Base-by-base conservation (phyloP, 2,329 filamentous ascomycete species). In the Botrytis byssoidea region DNA sequence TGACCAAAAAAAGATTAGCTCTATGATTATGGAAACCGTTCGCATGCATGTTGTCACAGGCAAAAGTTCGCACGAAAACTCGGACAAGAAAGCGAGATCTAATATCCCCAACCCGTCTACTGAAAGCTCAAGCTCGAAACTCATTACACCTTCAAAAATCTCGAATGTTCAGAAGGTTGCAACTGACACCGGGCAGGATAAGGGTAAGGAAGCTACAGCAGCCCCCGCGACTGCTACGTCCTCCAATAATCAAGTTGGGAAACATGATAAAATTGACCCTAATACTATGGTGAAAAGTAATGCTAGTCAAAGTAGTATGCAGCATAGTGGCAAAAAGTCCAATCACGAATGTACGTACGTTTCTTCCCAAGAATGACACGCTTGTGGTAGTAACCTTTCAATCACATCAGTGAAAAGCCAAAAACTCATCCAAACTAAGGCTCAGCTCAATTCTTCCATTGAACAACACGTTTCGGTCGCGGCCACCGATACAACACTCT, bases 51-150 rank as follows among this genome's bases (percentile, higher is more conserved):
- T 60, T 60, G 57, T 60, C 57, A 60, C 57, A 60, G 57, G 29
- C 57, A 60, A 60, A 60, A 60, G 57, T 60, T 60, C 57, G 57
- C 57, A 60, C 57, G 57, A 60, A 60, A 37, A 60, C 32, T 60
- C 57, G 57, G 57, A 60, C 57, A 60, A 60, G 57, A 35, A 60
- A 60, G 57, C 57, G 57, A 60, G 18, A 60, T 60, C 57, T 60
- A 37, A 60, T 60, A 60, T 12, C 32, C 57, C 57, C 29, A 37
- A 60, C 8, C 29, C 32, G 32, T 60, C 32, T 60, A 37, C 57
- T 37, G 57, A 60, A 60, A 37, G 18, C 32, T 60, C 57, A 37
- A 37, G 57, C 57, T 60, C 57, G 57, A 60, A 60, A 60, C 57
- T 60, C 32, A 60, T 60, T 60, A 60, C 57, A 60, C 57, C 57